phyloP scores from a whole-genome alignment of 2,329 filamentous ascomycete species.

The Fusarium kyushuense region DNA sequence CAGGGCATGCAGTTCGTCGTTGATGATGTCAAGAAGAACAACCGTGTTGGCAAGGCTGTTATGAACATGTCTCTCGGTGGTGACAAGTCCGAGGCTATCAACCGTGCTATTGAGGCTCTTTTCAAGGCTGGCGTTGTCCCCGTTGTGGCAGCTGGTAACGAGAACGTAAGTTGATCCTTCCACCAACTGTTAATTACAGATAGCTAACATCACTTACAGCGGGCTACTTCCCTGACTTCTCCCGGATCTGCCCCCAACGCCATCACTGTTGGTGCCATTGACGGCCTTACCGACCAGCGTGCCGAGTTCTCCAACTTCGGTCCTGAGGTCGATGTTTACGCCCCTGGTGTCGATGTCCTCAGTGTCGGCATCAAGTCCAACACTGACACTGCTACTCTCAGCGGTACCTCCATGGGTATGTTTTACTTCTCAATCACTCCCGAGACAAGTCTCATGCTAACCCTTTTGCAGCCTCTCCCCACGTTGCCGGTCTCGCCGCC shows the following conservation, averaged over 20 bases:
- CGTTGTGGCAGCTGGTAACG: slow-evolving; percentile 72
- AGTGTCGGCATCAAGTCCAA: slow-evolving; percentile 65
- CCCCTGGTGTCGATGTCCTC: slow-evolving; percentile 66
- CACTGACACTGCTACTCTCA: slow-evolving; percentile 59
- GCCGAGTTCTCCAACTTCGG: slow-evolving; percentile 72
- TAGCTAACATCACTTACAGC: slow-evolving; percentile 43
- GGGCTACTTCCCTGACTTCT: slow-evolving; percentile 63
- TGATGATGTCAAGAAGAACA: slow-evolving; percentile 58
- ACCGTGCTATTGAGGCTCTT: slow-evolving; percentile 65
- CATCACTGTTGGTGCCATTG: slow-evolving; percentile 71
- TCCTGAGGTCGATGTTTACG: slow-evolving; percentile 64
- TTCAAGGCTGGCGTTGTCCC: slow-evolving; percentile 65
- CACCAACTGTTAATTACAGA: neutral
- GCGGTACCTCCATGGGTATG: slow-evolving; percentile 69
- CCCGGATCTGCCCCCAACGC: slow-evolving; percentile 68
- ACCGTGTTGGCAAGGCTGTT: slow-evolving; percentile 64
- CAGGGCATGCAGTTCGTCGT: slow-evolving; percentile 69
- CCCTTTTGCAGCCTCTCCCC: slow-evolving; percentile 65
- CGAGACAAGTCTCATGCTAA: slow-evolving; percentile 28
- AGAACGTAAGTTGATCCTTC: slow-evolving; percentile 54
- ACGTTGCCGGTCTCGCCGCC: slow-evolving; percentile 75
- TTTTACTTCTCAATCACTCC: neutral
- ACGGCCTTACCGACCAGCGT: slow-evolving; percentile 61
- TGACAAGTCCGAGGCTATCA: slow-evolving; percentile 61
- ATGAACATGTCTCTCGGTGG: slow-evolving; percentile 75